Evolutionary conservation across 768 basidiomycete genomes (phyloP), one percentile per base, ranked within the genome.

Genomic region (Pluteus cervinus): DNA sequence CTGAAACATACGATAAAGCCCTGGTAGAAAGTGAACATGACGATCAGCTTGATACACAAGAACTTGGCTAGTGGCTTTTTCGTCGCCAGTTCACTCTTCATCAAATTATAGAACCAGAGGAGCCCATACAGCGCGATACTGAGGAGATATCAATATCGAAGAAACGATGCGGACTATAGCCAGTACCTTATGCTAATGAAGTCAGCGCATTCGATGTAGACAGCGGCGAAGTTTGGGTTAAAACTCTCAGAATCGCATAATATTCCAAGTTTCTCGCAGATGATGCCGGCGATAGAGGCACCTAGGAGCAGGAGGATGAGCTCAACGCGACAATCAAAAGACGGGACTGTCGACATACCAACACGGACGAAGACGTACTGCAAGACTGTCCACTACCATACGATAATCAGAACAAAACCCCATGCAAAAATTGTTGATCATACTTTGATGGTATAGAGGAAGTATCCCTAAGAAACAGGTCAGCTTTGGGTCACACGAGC

Each of bases 21-120:
- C 51, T 92, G 91, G 56, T 92, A 94, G 58, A 87, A 92, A 0
- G 88, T 90, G 55, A 85, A 79, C 76, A 90, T 79, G 29, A 90
- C 84, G 33, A 89, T 84, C 21, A 86, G 61, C 57, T 93, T 93
- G 65, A 94, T 91, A 3, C 77, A 64, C 43, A 93, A 53, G 57
- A 94, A 94, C 64, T 93, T 93, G 17, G 81, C 76, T 20, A 92
- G 62, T 18, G 90, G 92, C 18, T 81, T 70, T 12, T 77, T 71
- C 23, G 81, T 86, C 38, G 51, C 62, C n/a, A 94, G 73, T 47
- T 92, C 90, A 12, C 85, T 79, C 41, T 79, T 75, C 33, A 79
- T 87, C 29, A 94, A 66, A 15, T 74, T 80, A 52, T 93, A 93
- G 58, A 92, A 90, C 10, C 90, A 47, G 9, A 93, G 51, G 5